Evolutionary conservation across 106 monocot species (phyloP).

Genomic region (Dendrobium huoshanense): DNA sequence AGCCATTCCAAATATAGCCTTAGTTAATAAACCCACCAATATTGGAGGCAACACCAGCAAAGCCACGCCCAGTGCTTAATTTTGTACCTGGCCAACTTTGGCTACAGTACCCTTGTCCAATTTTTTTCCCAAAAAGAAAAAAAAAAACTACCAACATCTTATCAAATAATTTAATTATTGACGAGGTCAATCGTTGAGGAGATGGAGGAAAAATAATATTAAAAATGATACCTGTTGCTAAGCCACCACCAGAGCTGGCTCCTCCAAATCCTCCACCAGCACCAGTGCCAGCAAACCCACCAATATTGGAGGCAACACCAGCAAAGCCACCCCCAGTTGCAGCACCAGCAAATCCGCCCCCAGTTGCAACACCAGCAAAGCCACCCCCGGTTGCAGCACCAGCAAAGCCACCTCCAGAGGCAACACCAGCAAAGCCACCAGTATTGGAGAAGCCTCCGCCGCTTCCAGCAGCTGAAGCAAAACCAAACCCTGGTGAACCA

Average conservation of each 20-base stretch:
- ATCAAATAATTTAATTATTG: too few species aligned
- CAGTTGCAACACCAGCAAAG: conserved; percentile 23
- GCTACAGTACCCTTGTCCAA: too few species aligned
- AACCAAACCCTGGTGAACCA: conserved; percentile 24
- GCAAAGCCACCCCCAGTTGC: conserved; percentile 31
- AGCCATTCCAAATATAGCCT: too few species aligned
- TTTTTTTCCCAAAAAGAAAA: background rate
- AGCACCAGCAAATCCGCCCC: conserved; percentile 37
- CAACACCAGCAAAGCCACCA: conserved; percentile 30
- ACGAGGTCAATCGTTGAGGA: too few species aligned
- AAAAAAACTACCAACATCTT: background rate
- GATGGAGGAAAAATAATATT: background rate
- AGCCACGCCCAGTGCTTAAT: too few species aligned
- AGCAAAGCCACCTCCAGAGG: conserved; percentile 27
- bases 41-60: too few species aligned
- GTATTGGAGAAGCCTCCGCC: background rate
- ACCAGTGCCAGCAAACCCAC: conserved; percentile 30
- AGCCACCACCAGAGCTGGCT: conserved; percentile 21
- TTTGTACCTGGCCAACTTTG: too few species aligned
- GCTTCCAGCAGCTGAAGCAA: conserved; percentile 18
- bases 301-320: conserved; percentile 24
- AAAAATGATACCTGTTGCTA: conserved; percentile 29
- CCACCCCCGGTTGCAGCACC: conserved; percentile 30
- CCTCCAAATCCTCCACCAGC: conserved; percentile 25
- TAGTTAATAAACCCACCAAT: too few species aligned